Percentiles rank a stretch among this genome's conserved stretches.
Conservation (phyloP, 192 early-diverging fungal genomes). For the Coemansia sp. region DNA sequence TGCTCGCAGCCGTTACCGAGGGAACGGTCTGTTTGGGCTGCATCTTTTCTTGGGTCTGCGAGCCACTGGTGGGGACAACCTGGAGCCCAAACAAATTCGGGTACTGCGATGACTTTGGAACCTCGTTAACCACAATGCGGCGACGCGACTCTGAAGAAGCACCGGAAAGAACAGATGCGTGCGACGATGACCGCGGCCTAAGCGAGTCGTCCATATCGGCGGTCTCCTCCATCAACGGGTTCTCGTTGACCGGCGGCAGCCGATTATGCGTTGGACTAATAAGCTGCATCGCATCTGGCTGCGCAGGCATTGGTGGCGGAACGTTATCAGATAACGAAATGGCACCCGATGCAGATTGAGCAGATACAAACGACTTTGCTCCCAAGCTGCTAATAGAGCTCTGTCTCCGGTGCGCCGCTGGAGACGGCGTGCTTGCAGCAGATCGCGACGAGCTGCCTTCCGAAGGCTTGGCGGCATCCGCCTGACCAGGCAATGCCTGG, state of each 20-base stretch:
- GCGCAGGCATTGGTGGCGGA: constrained; percentile 9
- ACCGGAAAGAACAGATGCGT: constrained; percentile 39
- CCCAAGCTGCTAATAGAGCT: constrained; percentile 31
- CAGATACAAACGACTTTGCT: constrained; percentile 17
- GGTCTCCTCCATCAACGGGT: constrained; percentile 13
- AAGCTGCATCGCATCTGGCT: constrained; percentile 3
- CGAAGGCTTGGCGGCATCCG: background rate
- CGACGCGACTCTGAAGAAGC: constrained; percentile 48
- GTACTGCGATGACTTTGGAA: constrained; percentile 38
- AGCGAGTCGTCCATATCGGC: constrained; percentile 1
- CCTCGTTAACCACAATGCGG: constrained; percentile 48
- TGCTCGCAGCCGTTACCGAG: constrained; percentile 17
- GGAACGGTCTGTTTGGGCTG: constrained; percentile 17
- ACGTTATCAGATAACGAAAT: constrained; percentile 16
- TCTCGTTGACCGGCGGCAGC: constrained; percentile 46
- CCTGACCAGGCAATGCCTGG: constrained; percentile 18
- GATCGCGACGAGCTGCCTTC: constrained; percentile 1
- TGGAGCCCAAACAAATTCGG: constrained; percentile 45
- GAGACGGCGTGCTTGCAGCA: background rate
- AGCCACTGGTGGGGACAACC: background rate
- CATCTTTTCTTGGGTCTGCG: background rate
- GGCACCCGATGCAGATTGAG: constrained; percentile 21
- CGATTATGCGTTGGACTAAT: constrained; percentile 13
- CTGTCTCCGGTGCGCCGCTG: constrained; percentile 27
- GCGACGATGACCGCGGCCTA: constrained; percentile 49